Percentiles rank a stretch among this genome's conserved stretches.
phyloP scores from a whole-genome alignment of 202 grass and related monocot species.

The Setaria viridis region DNA sequence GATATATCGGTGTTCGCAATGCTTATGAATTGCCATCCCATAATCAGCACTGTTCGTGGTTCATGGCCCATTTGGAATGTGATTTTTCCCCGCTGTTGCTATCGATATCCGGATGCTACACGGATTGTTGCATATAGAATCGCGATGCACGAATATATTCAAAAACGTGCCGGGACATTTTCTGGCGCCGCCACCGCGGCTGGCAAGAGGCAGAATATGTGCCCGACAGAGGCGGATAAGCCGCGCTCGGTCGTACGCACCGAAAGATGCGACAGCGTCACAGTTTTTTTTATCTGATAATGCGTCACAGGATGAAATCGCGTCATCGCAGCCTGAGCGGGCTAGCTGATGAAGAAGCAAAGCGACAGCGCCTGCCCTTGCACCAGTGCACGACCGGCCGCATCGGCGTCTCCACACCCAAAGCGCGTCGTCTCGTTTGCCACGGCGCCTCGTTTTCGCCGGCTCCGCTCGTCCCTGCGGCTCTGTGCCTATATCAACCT shows the following conservation, averaged over 20 bases:
- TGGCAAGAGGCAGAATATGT: background rate
- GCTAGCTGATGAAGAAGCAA: background rate
- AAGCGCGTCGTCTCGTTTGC: slow-evolving; percentile 29
- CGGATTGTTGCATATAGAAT: too few relatives aligned
- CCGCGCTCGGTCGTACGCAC: background rate
- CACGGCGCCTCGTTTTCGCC: slow-evolving; percentile 37
- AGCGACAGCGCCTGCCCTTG: background rate
- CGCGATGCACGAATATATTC: too few relatives aligned
- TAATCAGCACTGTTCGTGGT: too few relatives aligned
- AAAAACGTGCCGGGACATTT: background rate
- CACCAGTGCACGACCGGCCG: background rate
- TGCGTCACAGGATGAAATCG: background rate
- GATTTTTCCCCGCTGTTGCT: background rate
- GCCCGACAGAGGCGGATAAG: background rate
- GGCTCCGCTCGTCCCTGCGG: background rate
- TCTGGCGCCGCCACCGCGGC: background rate
- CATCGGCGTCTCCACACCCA: slow-evolving; percentile 26
- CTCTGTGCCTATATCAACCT: background rate
- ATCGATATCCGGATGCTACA: too few relatives aligned
- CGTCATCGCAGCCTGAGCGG: background rate
- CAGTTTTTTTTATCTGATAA: too few relatives aligned
- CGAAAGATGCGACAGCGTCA: background rate
- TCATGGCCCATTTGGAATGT: background rate
- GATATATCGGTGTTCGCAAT: background rate
- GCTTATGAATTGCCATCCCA: background rate